Evolutionary conservation across 306 rosid species (phyloP).

Genomic region (barrel medic (Medicago truncatula)): MtrunA17r5.0-ANR NC_053045.1:60177501-60178000

Average conservation of each 20-base stretch:
- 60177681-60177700: not conserved
- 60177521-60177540: slow-evolving; percentile 94
- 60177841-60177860: slow-evolving; percentile 95
- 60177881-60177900: slow-evolving; percentile 99
- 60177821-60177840: slow-evolving; percentile 96
- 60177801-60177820: slow-evolving; percentile 99
- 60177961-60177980: slow-evolving; percentile 47
- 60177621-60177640: slow-evolving; percentile 69
- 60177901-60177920: slow-evolving; percentile 80
- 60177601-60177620: slow-evolving; percentile 73
- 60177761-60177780: slow-evolving; percentile 94
- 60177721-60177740: slow-evolving; percentile 69
- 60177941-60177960: slow-evolving; percentile 53
- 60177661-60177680: not conserved
- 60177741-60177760: slow-evolving; percentile 94
- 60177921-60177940: slow-evolving; percentile 40
- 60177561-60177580: slow-evolving; percentile 89
- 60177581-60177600: slow-evolving; percentile 70
- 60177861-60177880: slow-evolving; percentile 99
- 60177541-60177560: slow-evolving; percentile 97
- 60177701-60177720: slow-evolving; percentile 8
- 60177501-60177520: slow-evolving; percentile 98
- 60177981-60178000: slow-evolving; percentile 22
- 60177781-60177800: slow-evolving; percentile 96
- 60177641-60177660: slow-evolving; percentile 49